Evolutionary conservation across 345 rosid species (phyloP), one percentile per base, ranked within the genome.

Genomic region (Viola odorata): DNA sequence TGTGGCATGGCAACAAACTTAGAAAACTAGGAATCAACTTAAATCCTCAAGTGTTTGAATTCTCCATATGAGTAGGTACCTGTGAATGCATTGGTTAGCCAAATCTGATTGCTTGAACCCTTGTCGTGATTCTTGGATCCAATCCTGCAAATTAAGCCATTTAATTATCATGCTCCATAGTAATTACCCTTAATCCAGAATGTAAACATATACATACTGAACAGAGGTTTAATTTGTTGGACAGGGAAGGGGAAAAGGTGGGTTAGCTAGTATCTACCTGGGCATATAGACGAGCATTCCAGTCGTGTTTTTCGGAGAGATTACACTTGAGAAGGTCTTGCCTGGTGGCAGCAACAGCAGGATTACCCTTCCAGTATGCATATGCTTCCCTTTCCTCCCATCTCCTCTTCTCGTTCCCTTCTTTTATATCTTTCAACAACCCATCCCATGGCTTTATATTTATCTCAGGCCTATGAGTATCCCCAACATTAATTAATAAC

Each of bases 31-130:
- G 3, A 11, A 42, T 42, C 7, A 6, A 42, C 32, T 42, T 42
- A 42, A 42, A 42, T 3, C 45, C 7, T 42, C 45, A 11, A 51
- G 37, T 6, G 37, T 6, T 17, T 6, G 37, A 6, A 17, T 14
- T 8, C 36, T 0, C 45, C 5, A 11, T 7, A 11, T 13, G 1
- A 6, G 4, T 23, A 23, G 8, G 11, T 44, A 94, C 99, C 96
- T 83, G 67, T 94, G 78, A 39, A 38, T 60, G 72, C 99, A 94
- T 70, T 94, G 99, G 79, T 67, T 74, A 44, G 89, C 84, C 52
- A 90, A 75, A 56, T 85, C 81, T 16, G 99, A 94, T 67, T 75
- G 70, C 69, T 86, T 88, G 86, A 74, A 94, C 7, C 96, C 95
- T 77, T 82, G 72, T 44, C 64, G 74, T 6, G 81, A 64, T 80